phyloP scores from a whole-genome alignment of 2,329 filamentous ascomycete genomes.

The Orbilia javanica region DNA sequence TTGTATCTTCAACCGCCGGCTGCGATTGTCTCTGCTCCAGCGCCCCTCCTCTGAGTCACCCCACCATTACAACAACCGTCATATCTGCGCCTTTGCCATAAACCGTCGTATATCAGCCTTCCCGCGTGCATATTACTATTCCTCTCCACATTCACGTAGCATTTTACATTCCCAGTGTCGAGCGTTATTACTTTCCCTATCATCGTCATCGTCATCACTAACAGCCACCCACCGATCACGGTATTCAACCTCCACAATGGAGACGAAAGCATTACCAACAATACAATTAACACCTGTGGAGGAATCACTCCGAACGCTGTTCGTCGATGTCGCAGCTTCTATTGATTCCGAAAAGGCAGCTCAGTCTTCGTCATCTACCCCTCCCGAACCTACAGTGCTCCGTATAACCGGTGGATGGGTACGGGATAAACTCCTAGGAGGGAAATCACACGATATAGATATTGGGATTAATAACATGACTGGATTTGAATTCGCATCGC shows the following conservation, averaged over 20 bases:
- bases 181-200: constrained; percentile 5
- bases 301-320: constrained; percentile 77
- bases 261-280: constrained; percentile 61
- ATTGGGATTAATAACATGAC: constrained; percentile 89
- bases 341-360: constrained; percentile 69
- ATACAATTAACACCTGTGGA: constrained; percentile 78
- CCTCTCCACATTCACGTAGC: constrained; percentile 38
- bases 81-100: constrained; percentile 25
- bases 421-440: constrained; percentile 81
- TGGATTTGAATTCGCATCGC: constrained; percentile 78
- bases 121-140: neutral
- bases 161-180: constrained; percentile 32
- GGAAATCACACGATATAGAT: constrained; percentile 83
- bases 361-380: too few species aligned
- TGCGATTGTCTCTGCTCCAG: constrained; percentile 45
- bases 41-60: constrained; percentile 43
- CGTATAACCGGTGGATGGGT: constrained; percentile 91
- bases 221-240: neutral
- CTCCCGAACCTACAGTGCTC: constrained; percentile 72
- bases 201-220: neutral
- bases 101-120: constrained; percentile 26
- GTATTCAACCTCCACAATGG: neutral
- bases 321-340: constrained; percentile 83
- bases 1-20: constrained; percentile 26
- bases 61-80: neutral